Evolutionary conservation across 305 asterid species (phyloP).

Genomic region (Solanum hybrid): DNA sequence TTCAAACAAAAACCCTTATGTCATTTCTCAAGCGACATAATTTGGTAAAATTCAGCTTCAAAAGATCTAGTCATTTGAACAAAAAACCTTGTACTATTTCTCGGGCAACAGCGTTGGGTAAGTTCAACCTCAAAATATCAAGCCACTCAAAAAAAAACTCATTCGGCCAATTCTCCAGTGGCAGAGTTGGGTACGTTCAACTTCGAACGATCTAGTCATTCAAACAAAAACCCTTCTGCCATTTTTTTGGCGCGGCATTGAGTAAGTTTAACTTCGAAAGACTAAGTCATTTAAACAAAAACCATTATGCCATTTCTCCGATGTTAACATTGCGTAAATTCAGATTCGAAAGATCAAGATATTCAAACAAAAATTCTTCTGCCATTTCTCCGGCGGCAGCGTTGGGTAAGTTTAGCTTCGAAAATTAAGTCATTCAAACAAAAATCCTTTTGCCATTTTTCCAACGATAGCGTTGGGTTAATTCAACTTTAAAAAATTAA

Average conservation of each 20-base stretch:
- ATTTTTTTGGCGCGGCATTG: not conserved
- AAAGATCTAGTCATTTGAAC: too few relatives aligned
- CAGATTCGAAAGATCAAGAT: not conserved
- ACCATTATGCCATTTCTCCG: not conserved
- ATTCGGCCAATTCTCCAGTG: not conserved
- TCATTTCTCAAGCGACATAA: too few relatives aligned
- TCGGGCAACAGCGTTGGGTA: too few relatives aligned
- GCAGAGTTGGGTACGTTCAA: not conserved
- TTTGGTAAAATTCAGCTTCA: too few relatives aligned
- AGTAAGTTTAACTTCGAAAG: not conserved
- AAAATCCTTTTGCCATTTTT: not conserved
- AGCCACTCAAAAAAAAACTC: not conserved
- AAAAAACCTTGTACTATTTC: too few relatives aligned
- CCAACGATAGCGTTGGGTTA: not conserved
- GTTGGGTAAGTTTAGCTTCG: not conserved
- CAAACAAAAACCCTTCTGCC: not conserved
- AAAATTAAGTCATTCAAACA: not conserved
- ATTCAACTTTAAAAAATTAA: not conserved
- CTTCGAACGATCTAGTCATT: not conserved
- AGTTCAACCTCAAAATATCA: too few relatives aligned
- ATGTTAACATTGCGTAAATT: too few relatives aligned
- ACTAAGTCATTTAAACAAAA: not conserved
- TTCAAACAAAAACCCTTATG: too few relatives aligned
- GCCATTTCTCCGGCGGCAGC: not conserved
- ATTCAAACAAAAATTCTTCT: not conserved